Conservation (phyloP, 768 basidiomycete species). For the Cyathus striatus region DNA sequence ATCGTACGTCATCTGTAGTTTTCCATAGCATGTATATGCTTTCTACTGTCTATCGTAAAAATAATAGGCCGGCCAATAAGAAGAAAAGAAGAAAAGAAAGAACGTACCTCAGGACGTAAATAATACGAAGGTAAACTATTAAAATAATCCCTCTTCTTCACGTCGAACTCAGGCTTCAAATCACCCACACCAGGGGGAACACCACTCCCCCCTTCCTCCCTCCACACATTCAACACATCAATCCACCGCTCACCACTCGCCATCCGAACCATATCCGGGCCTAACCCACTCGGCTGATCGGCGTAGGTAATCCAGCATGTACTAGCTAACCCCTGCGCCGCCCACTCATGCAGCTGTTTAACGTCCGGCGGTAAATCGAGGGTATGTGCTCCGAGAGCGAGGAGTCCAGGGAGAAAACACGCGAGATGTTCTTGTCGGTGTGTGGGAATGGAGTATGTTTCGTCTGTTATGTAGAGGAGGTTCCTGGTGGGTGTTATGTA, state of each 20-base stretch:
- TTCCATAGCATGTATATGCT: conserved; percentile 68
- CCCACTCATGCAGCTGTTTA: conserved; percentile 56
- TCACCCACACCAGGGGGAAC: conserved; percentile 44
- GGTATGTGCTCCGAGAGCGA: conserved; percentile 56
- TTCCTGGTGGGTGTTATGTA: conserved; percentile 51
- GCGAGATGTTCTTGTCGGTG: conserved; percentile 61
- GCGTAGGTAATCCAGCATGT: conserved; percentile 65
- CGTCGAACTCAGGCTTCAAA: conserved; percentile 14
- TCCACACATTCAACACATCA: conserved; percentile 40
- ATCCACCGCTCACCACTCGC: conserved; percentile 37
- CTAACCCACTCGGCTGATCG: conserved; percentile 61
- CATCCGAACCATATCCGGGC: conserved; percentile 52
- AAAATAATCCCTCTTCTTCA: conserved; percentile 46
- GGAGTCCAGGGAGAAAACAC: conserved; percentile 64
- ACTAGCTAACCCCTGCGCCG: conserved; percentile 65
- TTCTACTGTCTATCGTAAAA: conserved; percentile 53
- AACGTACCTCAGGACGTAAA: conserved; percentile 64
- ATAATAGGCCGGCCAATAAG: neutral
- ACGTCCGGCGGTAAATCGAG: conserved; percentile 29
- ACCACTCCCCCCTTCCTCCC: conserved; percentile 29
- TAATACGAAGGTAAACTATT: conserved; percentile 40
- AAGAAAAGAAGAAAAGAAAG: too few species aligned
- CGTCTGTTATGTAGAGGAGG: conserved; percentile 63
- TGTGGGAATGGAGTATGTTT: conserved; percentile 22
- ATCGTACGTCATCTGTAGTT: conserved; percentile 55